Evolutionary conservation across 2,329 filamentous ascomycete genomes (phyloP).

Genomic region (Phyllosticta capitalensis): DNA sequence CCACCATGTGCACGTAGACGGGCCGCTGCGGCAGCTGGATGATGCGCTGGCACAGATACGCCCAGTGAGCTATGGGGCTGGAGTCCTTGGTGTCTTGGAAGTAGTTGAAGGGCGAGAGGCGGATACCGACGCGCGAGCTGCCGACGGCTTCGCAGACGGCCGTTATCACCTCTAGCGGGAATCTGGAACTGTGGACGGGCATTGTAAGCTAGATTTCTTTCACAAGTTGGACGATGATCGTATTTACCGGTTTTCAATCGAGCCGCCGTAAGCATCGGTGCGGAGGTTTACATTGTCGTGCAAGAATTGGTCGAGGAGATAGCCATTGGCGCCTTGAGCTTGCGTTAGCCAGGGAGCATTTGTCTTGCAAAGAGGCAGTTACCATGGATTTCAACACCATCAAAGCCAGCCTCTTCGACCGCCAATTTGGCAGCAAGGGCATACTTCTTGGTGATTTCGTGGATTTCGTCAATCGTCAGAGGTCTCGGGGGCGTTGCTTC

Average conservation of each 20-base stretch:
- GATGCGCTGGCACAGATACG: conserved; percentile 35
- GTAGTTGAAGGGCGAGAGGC: conserved; percentile 24
- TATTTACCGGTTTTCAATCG: conserved; percentile 22
- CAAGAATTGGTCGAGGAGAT: conserved; percentile 57
- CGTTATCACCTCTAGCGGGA: conserved; percentile 23
- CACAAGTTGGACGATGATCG: too few relatives aligned
- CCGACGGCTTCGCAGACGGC: conserved; percentile 19
- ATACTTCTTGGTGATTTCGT: conserved; percentile 29
- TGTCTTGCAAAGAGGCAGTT: neutral
- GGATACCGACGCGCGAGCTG: conserved; percentile 15
- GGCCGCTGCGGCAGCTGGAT: conserved; percentile 22
- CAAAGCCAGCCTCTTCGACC: conserved; percentile 23
- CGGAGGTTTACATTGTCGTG: conserved; percentile 35
- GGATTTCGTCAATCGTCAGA: conserved; percentile 32
- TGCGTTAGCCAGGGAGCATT: neutral
- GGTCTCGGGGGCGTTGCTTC: conserved; percentile 20
- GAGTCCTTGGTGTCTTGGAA: conserved; percentile 35
- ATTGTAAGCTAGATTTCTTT: too few relatives aligned
- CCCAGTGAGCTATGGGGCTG: conserved; percentile 37
- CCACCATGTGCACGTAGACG: conserved; percentile 28
- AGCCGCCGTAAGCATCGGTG: conserved; percentile 25
- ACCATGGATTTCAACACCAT: conserved; percentile 32
- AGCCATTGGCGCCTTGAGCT: conserved; percentile 38
- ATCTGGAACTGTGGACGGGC: too few relatives aligned
- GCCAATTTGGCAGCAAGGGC: conserved; percentile 31